phyloP scores from a whole-genome alignment of 768 basidiomycete species.

The Rhizopogon rudus region DNA sequence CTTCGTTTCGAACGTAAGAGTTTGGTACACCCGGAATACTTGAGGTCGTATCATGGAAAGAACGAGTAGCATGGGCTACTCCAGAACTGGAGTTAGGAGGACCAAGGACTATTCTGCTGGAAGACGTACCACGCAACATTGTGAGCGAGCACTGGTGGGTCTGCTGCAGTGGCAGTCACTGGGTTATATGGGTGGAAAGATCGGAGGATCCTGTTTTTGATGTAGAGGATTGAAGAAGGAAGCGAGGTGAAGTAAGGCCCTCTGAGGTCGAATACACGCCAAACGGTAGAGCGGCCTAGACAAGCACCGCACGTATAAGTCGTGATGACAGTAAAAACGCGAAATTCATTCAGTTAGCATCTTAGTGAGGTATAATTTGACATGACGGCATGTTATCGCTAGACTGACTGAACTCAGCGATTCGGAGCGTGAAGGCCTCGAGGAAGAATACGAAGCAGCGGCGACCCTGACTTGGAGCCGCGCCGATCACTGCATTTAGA shows the following conservation, averaged over 20 bases:
- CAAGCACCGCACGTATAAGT: conserved; percentile 29
- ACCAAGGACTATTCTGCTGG: conserved; percentile 18
- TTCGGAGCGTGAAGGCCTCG: conserved; percentile 33
- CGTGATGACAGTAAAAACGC: conserved; percentile 19
- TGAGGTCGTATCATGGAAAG: conserved; percentile 22
- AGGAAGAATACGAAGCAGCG: conserved; percentile 22
- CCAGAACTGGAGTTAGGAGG: conserved; percentile 6
- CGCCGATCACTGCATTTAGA: background rate
- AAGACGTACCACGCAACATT: conserved; percentile 27
- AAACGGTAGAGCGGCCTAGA: conserved; percentile 29
- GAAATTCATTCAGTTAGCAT: conserved; percentile 31
- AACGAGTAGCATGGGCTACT: conserved; percentile 14
- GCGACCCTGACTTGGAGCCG: conserved; percentile 19
- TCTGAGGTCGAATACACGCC: conserved; percentile 29
- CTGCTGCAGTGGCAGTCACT: background rate
- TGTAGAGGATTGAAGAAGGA: background rate
- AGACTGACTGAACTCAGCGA: conserved; percentile 24
- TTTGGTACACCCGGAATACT: conserved; percentile 18
- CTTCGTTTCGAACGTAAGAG: conserved; percentile 25
- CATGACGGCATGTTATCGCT: conserved; percentile 29
- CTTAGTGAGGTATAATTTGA: conserved; percentile 22
- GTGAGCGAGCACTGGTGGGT: background rate
- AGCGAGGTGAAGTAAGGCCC: conserved; percentile 7
- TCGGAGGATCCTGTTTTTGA: conserved; percentile 1
- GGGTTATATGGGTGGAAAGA: background rate